A percentile compares a stretch with the other conserved stretches of the same genome.
phyloP scores from a whole-genome alignment of 2,329 filamentous ascomycete species.

The Diplodia mutila region DNA sequence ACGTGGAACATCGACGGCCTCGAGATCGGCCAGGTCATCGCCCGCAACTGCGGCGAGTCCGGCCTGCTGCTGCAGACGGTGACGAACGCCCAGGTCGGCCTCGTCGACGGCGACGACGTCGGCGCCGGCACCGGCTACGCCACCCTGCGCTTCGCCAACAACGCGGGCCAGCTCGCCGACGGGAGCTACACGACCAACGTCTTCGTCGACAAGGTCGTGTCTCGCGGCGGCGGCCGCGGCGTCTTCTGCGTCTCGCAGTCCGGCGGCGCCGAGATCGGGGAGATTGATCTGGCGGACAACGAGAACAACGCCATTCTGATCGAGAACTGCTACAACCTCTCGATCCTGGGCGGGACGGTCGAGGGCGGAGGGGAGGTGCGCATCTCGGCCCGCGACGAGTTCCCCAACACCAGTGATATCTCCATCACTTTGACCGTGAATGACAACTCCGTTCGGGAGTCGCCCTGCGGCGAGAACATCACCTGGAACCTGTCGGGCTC shows the following conservation, averaged over 20 bases:
- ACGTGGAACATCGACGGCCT: slow-evolving; percentile 64
- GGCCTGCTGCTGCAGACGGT: slow-evolving; percentile 61
- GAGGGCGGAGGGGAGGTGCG: slow-evolving; percentile 61
- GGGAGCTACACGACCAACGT: slow-evolving; percentile 59
- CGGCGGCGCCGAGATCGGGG: slow-evolving; percentile 56
- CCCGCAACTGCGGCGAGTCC: slow-evolving; percentile 59
- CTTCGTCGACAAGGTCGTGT: slow-evolving; percentile 57
- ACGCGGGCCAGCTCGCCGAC: slow-evolving; percentile 55
- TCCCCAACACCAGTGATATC: slow-evolving; percentile 58
- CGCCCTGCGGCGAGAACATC: slow-evolving; percentile 59
- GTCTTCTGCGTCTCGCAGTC: slow-evolving; percentile 63
- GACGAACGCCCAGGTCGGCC: slow-evolving; percentile 56
- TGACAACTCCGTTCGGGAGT: slow-evolving; percentile 56
- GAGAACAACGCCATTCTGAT: slow-evolving; percentile 62
- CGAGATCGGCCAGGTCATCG: slow-evolving; percentile 57
- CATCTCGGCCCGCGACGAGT: slow-evolving; percentile 57
- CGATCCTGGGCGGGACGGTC: slow-evolving; percentile 56
- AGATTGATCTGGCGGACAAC: slow-evolving; percentile 56
- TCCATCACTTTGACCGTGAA: slow-evolving; percentile 56
- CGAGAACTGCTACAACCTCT: slow-evolving; percentile 63
- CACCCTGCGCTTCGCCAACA: slow-evolving; percentile 62
- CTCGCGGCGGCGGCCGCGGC: slow-evolving; percentile 60
- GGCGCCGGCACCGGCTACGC: slow-evolving; percentile 58
- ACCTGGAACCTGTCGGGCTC: slow-evolving; percentile 56
- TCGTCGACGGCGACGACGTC: slow-evolving; percentile 62